Evolutionary conservation across 2,329 filamentous ascomycete genomes (phyloP).

Genomic region (Penicillium sp.): DNA sequence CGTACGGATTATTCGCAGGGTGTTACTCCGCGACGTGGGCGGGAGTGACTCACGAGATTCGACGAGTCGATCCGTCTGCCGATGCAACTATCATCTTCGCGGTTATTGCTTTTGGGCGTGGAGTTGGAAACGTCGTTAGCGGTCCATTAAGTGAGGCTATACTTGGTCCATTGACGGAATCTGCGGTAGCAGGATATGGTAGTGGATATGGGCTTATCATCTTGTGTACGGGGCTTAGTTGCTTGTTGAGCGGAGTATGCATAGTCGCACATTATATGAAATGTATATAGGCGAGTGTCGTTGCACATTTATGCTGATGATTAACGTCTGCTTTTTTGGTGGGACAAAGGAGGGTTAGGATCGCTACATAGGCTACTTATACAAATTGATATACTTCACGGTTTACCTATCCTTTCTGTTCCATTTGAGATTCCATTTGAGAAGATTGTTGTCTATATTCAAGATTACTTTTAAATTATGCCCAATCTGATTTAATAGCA

Average conservation of each 20-base stretch:
- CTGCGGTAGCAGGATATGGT: constrained; percentile 26
- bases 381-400: not conserved
- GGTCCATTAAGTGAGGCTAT: constrained; percentile 53
- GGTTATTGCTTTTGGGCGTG: constrained; percentile 50
- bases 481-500: too few species aligned
- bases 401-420: too few species aligned
- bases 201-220: constrained; percentile 31
- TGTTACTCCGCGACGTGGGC: constrained; percentile 48
- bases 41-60: constrained; percentile 47
- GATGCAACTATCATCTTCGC: constrained; percentile 53
- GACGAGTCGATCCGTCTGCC: constrained; percentile 34
- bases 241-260: constrained; percentile 27
- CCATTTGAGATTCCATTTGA: too few species aligned
- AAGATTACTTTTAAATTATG: too few species aligned
- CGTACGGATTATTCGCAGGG: constrained; percentile 49
- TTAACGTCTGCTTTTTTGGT: not conserved
- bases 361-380: not conserved
- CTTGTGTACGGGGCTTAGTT: constrained; percentile 31
- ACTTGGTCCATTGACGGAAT: constrained; percentile 17
- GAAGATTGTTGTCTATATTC: too few species aligned
- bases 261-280: constrained; percentile 25
- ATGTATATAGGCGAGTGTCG: constrained; percentile 13
- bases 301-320: constrained; percentile 2
- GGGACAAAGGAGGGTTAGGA: not conserved
- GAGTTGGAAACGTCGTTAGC: constrained; percentile 52